Evolutionary conservation across 768 basidiomycete species (phyloP).

Genomic region (Trametes elegans): DNA sequence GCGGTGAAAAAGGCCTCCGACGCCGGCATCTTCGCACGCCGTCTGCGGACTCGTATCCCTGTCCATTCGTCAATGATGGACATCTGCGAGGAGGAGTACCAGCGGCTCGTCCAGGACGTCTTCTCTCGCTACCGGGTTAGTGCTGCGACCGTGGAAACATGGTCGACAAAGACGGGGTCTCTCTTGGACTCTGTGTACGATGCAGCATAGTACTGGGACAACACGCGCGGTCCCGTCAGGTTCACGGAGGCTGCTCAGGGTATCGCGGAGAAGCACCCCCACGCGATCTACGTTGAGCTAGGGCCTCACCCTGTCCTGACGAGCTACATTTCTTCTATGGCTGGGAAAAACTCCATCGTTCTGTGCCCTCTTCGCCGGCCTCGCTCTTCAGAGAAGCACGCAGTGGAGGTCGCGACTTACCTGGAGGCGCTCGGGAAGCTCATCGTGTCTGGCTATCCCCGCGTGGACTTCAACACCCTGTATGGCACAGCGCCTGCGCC

Average conservation of each 20-base stretch:
- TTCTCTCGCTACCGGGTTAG: conserved; percentile 35
- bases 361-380: conserved; percentile 31
- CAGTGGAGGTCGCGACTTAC: conserved; percentile 28
- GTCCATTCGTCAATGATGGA: conserved; percentile 42
- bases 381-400: conserved; percentile 17
- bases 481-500: conserved; percentile 18
- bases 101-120: conserved; percentile 28
- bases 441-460: conserved; percentile 29
- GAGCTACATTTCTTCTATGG: conserved; percentile 31
- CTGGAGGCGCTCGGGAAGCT: conserved; percentile 32
- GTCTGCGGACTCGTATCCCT: conserved; percentile 36
- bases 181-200: conserved; percentile 26
- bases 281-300: conserved; percentile 37
- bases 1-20: conserved; percentile 30
- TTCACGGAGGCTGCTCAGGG: conserved; percentile 35
- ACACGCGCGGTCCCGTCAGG: conserved; percentile 35
- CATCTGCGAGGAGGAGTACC: conserved; percentile 32
- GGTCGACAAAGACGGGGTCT: conserved; percentile 37
- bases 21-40: conserved; percentile 35
- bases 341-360: conserved; percentile 19
- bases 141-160: conserved; percentile 31
- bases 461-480: conserved; percentile 32
- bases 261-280: conserved; percentile 21
- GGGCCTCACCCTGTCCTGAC: conserved; percentile 40
- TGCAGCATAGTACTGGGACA: conserved; percentile 42